Evolutionary conservation across 2,329 filamentous ascomycete species (phyloP).

Genomic region (Raffaelea albimanens): DNA sequence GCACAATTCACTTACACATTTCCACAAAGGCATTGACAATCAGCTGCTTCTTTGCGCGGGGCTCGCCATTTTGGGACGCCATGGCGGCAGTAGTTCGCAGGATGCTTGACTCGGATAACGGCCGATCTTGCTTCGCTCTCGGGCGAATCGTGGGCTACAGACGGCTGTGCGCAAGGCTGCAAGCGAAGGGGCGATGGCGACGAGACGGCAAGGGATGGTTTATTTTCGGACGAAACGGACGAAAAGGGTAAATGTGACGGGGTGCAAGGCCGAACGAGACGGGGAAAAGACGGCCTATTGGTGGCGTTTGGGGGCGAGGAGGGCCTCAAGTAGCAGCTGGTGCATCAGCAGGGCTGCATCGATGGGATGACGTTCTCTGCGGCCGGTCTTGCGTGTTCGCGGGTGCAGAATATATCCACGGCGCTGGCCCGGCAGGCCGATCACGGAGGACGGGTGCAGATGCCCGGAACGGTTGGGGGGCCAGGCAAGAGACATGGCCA

Average conservation of each 20-base stretch:
- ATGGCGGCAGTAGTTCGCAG: not conserved
- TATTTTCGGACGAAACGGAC: too few species aligned
- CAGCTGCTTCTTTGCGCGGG: constrained; percentile 7
- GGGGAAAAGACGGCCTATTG: too few species aligned
- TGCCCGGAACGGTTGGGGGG: not conserved
- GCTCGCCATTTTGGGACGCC: not conserved
- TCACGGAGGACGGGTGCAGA: not conserved
- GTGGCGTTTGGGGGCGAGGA: too few species aligned
- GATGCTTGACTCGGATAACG: too few species aligned
- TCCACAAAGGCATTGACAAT: constrained; percentile 14
- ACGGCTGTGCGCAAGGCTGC: too few species aligned
- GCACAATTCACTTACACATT: constrained; percentile 11
- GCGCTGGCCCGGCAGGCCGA: not conserved
- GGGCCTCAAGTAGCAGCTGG: not conserved
- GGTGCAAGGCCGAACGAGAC: too few species aligned
- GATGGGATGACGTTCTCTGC: constrained; percentile 2
- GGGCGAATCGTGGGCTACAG: too few species aligned
- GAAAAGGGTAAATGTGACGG: too few species aligned
- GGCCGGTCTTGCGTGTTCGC: not conserved
- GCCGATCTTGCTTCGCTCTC: too few species aligned
- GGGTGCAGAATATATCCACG: not conserved
- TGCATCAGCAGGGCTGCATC: too few species aligned
- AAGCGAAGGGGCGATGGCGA: too few species aligned
- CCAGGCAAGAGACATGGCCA: not conserved
- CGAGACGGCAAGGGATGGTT: too few species aligned